Percentiles rank a stretch among this genome's conserved stretches.
Evolutionary conservation across 139 green algal species (phyloP).

Genomic region (Protoeuglena noctilucae): DNA sequence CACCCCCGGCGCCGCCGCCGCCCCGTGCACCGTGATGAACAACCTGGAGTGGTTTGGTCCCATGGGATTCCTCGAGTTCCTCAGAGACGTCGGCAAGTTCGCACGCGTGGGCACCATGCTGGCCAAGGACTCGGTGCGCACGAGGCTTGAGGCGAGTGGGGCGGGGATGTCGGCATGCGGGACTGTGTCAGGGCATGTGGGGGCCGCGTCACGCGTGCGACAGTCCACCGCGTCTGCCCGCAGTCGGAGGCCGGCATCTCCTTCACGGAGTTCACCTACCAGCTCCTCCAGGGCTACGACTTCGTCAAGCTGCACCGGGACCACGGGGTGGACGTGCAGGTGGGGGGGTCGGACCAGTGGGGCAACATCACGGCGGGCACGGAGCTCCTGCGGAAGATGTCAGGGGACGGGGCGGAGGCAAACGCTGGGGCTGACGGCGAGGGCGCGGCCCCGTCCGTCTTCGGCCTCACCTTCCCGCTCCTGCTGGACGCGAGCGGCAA

Average conservation of each 20-base stretch:
- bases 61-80: conserved; percentile 79
- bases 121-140: conserved; percentile 79
- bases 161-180: conserved; percentile 76
- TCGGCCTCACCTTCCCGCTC: conserved; percentile 15
- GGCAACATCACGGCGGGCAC: conserved; percentile 92
- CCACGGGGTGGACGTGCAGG: conserved; percentile 54
- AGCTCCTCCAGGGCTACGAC: conserved; percentile 95
- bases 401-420: conserved; percentile 1
- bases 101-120: conserved; percentile 89
- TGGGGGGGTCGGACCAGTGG: conserved; percentile 93
- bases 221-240: no score
- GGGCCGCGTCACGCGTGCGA: not conserved
- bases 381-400: conserved; percentile 62
- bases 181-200: conserved; percentile 2
- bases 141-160: conserved; percentile 62
- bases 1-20: not conserved
- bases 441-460: not conserved
- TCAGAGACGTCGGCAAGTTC: conserved; percentile 83
- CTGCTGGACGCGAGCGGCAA: conserved; percentile 62
- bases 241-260: conserved; percentile 15
- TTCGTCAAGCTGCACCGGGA: conserved; percentile 80
- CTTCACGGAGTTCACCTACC: conserved; percentile 85
- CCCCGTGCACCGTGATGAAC: conserved; percentile 54
- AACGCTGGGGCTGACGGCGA: not conserved
- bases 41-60: conserved; percentile 70